Conservation (phyloP, 495 filamentous ascomycete genomes). For the Talaromyces stipitatus region DNA sequence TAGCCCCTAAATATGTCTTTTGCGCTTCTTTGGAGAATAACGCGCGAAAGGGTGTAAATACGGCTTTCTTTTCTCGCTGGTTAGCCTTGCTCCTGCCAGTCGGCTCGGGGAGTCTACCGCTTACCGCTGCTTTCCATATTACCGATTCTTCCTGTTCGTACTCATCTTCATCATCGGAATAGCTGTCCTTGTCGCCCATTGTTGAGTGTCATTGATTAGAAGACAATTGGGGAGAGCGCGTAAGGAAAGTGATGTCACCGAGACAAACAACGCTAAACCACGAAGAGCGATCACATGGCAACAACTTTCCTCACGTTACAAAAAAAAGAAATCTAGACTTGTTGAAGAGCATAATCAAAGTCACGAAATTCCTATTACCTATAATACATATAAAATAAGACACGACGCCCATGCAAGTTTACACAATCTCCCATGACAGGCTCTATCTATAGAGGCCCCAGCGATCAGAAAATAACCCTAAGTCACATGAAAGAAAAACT, state of each 20-base stretch:
- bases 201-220: neutral
- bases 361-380: neutral
- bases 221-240: neutral
- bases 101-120: neutral
- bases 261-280: neutral
- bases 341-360: neutral
- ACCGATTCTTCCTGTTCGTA: slow-evolving; percentile 7
- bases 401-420: slow-evolving; percentile 3
- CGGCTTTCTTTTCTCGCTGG: slow-evolving; percentile 17
- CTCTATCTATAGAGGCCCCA: neutral
- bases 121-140: slow-evolving; percentile 12
- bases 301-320: no score
- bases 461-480: neutral
- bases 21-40: slow-evolving; percentile 58
- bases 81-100: neutral
- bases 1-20: slow-evolving; percentile 63
- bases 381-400: slow-evolving; percentile 7
- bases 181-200: slow-evolving; percentile 25
- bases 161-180: slow-evolving; percentile 16
- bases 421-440: slow-evolving; percentile 4
- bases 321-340: neutral
- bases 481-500: neutral
- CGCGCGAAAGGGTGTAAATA: slow-evolving; percentile 30
- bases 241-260: slow-evolving; percentile 3
- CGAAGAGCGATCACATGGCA: slow-evolving; percentile 1